phyloP scores from a whole-genome alignment of 345 rosid species.

The Eucalyptus curtisii region DNA sequence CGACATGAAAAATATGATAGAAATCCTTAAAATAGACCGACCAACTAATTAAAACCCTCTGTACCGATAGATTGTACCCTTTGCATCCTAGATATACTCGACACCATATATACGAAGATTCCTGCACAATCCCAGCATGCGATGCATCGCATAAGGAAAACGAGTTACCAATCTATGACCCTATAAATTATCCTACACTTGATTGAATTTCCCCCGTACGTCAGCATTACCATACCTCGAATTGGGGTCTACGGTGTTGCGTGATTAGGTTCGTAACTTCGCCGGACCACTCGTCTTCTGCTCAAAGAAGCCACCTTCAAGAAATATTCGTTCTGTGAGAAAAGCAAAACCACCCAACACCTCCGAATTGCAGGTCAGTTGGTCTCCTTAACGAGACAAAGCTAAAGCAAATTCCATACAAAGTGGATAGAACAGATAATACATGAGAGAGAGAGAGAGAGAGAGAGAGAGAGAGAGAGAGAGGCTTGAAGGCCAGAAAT shows the following conservation, averaged over 20 bases:
- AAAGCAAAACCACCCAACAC: neutral
- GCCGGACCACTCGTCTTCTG: neutral
- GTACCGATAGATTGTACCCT: neutral
- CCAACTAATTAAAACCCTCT: neutral
- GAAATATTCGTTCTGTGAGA: neutral
- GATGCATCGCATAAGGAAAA: neutral
- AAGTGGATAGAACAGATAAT: neutral
- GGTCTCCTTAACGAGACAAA: neutral
- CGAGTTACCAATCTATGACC: neutral
- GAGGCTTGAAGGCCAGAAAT: neutral
- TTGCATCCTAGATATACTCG: neutral
- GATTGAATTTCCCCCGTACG: neutral
- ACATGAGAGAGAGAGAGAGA: neutral
- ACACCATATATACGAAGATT: neutral
- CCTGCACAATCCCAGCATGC: neutral
- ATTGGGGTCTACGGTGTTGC: neutral
- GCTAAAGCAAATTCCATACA: neutral
- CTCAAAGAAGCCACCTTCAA: neutral
- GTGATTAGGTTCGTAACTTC: neutral
- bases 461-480: neutral
- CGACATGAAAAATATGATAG: neutral
- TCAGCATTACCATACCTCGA: neutral
- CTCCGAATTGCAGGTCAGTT: neutral
- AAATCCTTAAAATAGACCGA: neutral
- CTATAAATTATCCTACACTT: neutral